phyloP scores from a whole-genome alignment of 768 basidiomycete species.

The Pseudohyphozyma bogoriensis region DNA sequence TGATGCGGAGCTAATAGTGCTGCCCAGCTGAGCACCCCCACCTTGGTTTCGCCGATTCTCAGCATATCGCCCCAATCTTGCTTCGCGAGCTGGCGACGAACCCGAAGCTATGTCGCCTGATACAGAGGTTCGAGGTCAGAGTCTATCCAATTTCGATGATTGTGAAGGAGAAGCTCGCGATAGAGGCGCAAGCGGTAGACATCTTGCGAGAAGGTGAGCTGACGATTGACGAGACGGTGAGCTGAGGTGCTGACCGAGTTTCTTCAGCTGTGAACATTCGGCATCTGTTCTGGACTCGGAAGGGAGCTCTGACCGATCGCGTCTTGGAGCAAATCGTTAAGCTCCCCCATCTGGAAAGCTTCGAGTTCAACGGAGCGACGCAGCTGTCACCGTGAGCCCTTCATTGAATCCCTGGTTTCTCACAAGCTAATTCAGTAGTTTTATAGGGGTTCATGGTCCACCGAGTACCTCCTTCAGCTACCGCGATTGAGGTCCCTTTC shows the following conservation, averaged over 20 bases:
- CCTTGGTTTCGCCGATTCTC: background rate
- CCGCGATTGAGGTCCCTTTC: constrained; percentile 16
- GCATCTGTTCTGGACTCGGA: constrained; percentile 24
- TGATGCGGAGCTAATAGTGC: no score
- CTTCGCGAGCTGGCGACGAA: constrained; percentile 7
- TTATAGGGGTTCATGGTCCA: constrained; percentile 10
- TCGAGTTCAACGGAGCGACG: constrained; percentile 20
- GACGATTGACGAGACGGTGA: no score
- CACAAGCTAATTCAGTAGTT: background rate
- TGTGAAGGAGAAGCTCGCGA: constrained; percentile 2
- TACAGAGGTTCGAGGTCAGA: constrained; percentile 17
- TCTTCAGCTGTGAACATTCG: constrained; percentile 3
- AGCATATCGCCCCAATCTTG: constrained; percentile 6
- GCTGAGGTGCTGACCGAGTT: no score
- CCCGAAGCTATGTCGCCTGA: constrained; percentile 6
- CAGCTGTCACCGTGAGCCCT: background rate
- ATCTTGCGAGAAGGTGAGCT: no score
- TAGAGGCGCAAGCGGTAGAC: constrained; percentile 7
- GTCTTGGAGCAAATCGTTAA: constrained; percentile 14
- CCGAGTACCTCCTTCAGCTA: constrained; percentile 12
- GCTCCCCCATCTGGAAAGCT: background rate
- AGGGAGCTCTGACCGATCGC: constrained; percentile 16
- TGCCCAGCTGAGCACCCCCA: background rate
- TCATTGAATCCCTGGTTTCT: background rate
- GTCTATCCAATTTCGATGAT: constrained; percentile 17